Conservation (phyloP, 2,329 filamentous ascomycete genomes). For the Ophiostoma fasciatum region DNA sequence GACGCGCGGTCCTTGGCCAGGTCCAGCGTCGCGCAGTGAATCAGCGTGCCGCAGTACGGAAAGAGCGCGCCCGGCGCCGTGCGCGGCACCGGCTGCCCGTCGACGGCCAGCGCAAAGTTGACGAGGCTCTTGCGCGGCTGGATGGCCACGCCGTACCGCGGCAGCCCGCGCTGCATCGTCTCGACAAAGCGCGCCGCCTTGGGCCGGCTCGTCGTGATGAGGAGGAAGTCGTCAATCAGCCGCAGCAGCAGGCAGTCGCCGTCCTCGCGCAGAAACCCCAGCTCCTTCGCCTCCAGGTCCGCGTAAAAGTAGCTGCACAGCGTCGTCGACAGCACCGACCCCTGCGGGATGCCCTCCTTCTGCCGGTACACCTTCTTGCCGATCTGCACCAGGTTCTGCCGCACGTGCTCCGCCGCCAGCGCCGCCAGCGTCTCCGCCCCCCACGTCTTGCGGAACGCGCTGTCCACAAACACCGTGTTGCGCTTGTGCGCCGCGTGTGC, state of each 20-base stretch:
- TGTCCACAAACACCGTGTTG: constrained; percentile 67
- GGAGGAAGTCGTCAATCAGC: constrained; percentile 83
- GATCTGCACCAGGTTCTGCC: constrained; percentile 72
- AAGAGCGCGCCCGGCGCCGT: constrained; percentile 36
- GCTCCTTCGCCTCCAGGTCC: constrained; percentile 56
- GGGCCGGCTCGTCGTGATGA: constrained; percentile 56
- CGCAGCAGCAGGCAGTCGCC: constrained; percentile 55
- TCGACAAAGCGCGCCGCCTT: constrained; percentile 61
- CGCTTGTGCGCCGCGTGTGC: constrained; percentile 30
- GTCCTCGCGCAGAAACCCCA: constrained; percentile 45
- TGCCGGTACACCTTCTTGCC: constrained; percentile 83
- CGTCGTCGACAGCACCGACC: constrained; percentile 71
- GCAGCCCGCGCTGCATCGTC: constrained; percentile 65
- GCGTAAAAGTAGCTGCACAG: constrained; percentile 96
- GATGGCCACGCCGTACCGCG: constrained; percentile 66
- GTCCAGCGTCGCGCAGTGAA: constrained; percentile 61
- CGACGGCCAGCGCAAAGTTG: constrained; percentile 59
- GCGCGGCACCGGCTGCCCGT: constrained; percentile 35
- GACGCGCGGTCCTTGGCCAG: constrained; percentile 52
- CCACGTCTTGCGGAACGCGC: constrained; percentile 41
- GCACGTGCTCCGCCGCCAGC: constrained; percentile 68
- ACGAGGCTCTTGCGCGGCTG: constrained; percentile 66
- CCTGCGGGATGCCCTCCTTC: constrained; percentile 80
- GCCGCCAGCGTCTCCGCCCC: constrained; percentile 45
- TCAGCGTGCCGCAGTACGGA: constrained; percentile 74